These are phyloP conservation scores for Xylaria sp. DNA, from an alignment of 2,329 filamentous ascomycete species.

Conservation along the genomic window DNA sequence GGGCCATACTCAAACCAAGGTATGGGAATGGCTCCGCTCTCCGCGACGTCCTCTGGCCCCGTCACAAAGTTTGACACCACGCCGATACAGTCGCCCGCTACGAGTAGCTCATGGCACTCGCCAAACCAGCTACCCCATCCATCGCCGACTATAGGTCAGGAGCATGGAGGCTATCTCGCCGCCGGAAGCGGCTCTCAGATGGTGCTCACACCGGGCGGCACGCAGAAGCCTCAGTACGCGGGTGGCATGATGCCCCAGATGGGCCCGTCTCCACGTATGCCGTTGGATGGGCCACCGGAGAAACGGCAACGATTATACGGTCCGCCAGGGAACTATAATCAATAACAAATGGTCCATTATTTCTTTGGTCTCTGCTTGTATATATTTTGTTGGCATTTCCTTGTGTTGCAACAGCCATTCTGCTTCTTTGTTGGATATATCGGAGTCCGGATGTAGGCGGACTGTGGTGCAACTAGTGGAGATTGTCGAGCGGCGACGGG, in stretches of 20 bases:
- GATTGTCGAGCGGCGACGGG: slow-evolving; percentile 17
- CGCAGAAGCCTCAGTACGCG: slow-evolving; percentile 51
- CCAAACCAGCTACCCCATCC: slow-evolving; percentile 63
- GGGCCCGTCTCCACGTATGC: slow-evolving; percentile 48
- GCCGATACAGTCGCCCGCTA: slow-evolving; percentile 65
- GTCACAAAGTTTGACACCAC: slow-evolving; percentile 65
- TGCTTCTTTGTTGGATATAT: slow-evolving; percentile 14
- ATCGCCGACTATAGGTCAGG: slow-evolving; percentile 60
- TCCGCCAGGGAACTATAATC: slow-evolving; percentile 56
- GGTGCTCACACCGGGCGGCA: slow-evolving; percentile 54
- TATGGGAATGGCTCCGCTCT: slow-evolving; percentile 50
- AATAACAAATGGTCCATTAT: slow-evolving; percentile 40
- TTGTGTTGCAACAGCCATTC: slow-evolving; percentile 17
- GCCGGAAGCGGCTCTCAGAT: slow-evolving; percentile 56
- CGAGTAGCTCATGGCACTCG: slow-evolving; percentile 62
- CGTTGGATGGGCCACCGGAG: slow-evolving; percentile 58
- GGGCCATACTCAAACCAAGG: slow-evolving; percentile 49
- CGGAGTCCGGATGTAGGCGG: slow-evolving; percentile 17
- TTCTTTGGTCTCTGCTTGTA: slow-evolving; percentile 42
- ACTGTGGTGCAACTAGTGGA: slow-evolving; percentile 7
- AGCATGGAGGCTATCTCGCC: slow-evolving; percentile 57
- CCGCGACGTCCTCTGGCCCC: slow-evolving; percentile 48
- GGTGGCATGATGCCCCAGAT: slow-evolving; percentile 55
- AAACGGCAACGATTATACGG: slow-evolving; percentile 65
- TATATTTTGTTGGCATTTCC: slow-evolving; percentile 41